Percentiles rank a stretch among this genome's conserved stretches.
phyloP scores from a whole-genome alignment of 2,329 filamentous ascomycete species.

The Pleomassaria siparia region DNA sequence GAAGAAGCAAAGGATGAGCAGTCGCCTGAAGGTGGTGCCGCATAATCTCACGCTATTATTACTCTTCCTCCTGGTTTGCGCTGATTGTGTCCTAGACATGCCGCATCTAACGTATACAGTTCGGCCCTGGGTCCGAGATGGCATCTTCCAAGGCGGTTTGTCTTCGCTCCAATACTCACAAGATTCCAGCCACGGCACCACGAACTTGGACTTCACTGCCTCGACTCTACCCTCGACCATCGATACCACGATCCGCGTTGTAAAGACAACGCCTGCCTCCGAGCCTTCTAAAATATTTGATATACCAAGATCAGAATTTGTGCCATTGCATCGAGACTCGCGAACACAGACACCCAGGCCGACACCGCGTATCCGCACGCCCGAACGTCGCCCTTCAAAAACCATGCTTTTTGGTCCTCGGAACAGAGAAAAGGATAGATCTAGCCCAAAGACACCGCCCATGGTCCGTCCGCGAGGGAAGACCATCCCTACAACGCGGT shows the following conservation, averaged over 20 bases:
- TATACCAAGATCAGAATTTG: not conserved
- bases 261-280: slow-evolving; percentile 1
- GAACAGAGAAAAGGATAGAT: slow-evolving; percentile 10
- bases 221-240: not conserved
- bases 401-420: slow-evolving; percentile 12
- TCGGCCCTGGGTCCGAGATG: slow-evolving; percentile 30
- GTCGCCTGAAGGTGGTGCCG: slow-evolving; percentile 38
- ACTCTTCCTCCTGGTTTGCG: slow-evolving; percentile 15
- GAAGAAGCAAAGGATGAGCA: slow-evolving; percentile 34
- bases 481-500: slow-evolving; percentile 12
- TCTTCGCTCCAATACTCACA: slow-evolving; percentile 16
- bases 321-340: not conserved
- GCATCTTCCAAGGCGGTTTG: slow-evolving; percentile 12
- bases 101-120: slow-evolving; percentile 22
- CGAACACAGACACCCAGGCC: slow-evolving; percentile 9
- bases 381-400: slow-evolving; percentile 13
- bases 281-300: not conserved
- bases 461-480: slow-evolving; percentile 19
- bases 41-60: slow-evolving; percentile 26
- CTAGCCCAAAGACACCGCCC: slow-evolving; percentile 17
- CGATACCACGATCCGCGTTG: slow-evolving; percentile 10
- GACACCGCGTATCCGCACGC: slow-evolving; percentile 2
- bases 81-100: slow-evolving; percentile 29
- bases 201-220: not conserved
- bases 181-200: slow-evolving; percentile 9